Evolutionary conservation across 1,139 yeast species (phyloP).

Genomic region (Hanseniaspora sp.): DNA sequence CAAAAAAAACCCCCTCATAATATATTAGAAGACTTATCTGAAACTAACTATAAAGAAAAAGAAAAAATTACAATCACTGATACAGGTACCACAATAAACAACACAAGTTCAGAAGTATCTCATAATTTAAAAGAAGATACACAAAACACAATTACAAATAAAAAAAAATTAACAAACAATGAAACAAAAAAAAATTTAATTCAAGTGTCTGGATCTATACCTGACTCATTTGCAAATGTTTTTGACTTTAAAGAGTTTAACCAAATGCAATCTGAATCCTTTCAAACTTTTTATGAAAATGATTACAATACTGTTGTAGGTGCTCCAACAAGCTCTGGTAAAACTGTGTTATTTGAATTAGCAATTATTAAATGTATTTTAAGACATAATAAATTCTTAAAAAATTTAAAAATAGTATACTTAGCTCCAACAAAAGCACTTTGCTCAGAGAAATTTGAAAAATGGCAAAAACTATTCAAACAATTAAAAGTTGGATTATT

Average conservation of each 20-base stretch:
- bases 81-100: no score
- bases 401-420: constrained; percentile 35
- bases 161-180: background rate
- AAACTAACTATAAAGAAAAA: no score
- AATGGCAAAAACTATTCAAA: constrained; percentile 7
- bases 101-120: no score
- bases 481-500: constrained; percentile 33
- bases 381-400: constrained; percentile 1
- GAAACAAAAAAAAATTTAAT: background rate
- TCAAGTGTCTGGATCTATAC: constrained; percentile 20
- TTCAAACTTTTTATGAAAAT: constrained; percentile 29
- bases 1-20: background rate
- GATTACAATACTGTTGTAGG: constrained; percentile 39
- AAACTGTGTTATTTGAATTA: constrained; percentile 44
- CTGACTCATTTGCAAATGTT: constrained; percentile 27
- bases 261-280: constrained; percentile 41
- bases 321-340: constrained; percentile 51
- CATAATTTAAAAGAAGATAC: background rate
- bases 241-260: constrained; percentile 37
- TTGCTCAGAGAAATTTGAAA: constrained; percentile 32
- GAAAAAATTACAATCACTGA: no score
- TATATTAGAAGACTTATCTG: background rate
- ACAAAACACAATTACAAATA: background rate
- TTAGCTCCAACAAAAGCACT: constrained; percentile 48
- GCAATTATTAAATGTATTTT: constrained; percentile 32